These are phyloP conservation scores for Ceriops zippeliana DNA, from an alignment of 345 rosid species.

Conservation along the genomic window DNA sequence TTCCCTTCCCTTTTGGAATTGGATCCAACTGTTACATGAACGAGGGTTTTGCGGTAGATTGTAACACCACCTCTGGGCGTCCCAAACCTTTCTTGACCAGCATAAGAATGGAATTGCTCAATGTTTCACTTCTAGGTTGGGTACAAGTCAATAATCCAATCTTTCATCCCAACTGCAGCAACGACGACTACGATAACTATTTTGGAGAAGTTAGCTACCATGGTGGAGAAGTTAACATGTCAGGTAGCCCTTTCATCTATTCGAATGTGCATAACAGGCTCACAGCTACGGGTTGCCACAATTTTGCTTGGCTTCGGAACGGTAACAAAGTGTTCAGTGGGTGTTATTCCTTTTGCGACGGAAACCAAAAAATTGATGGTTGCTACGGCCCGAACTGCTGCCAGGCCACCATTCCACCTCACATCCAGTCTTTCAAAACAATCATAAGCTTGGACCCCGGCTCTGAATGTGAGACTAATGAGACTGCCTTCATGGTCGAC, in stretches of 20 bases:
- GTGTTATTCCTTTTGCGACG: neutral
- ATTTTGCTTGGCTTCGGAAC: neutral
- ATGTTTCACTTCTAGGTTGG: neutral
- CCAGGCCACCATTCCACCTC: slow-evolving; percentile 12
- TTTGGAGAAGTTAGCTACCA: too few relatives aligned
- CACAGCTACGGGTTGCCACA: slow-evolving; percentile 12
- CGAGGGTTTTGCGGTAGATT: neutral
- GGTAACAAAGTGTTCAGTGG: neutral
- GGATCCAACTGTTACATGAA: slow-evolving; percentile 2
- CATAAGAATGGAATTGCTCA: slow-evolving; percentile 9
- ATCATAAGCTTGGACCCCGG: neutral
- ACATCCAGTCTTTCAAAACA: neutral
- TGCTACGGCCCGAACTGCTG: slow-evolving; percentile 15
- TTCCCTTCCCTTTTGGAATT: neutral
- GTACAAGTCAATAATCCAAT: neutral
- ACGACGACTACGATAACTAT: too few relatives aligned
- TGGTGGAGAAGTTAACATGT: neutral
- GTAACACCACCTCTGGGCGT: neutral
- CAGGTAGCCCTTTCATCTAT: slow-evolving; percentile 6
- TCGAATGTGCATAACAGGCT: neutral
- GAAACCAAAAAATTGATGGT: neutral
- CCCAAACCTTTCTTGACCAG: slow-evolving; percentile 9
- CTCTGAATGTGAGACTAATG: too few relatives aligned
- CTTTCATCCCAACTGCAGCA: neutral
- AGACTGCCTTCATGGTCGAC: neutral